Conservation (phyloP, 495 filamentous ascomycete species). For the Lichina pygmaea region DNA sequence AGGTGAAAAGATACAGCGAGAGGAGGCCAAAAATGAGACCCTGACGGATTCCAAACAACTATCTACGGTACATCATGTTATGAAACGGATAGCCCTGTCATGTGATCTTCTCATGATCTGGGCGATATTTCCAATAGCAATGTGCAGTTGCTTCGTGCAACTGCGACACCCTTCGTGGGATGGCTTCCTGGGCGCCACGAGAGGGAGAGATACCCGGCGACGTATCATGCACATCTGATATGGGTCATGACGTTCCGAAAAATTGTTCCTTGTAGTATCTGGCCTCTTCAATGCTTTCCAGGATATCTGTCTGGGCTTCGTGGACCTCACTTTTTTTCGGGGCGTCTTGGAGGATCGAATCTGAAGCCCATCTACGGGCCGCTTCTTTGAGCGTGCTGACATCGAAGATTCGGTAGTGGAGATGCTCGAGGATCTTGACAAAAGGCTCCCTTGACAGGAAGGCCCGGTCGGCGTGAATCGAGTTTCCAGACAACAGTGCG, state of each 20-base stretch:
- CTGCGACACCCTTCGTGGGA: no score
- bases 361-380: constrained; percentile 49
- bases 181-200: no score
- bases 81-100: no score
- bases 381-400: constrained; percentile 82
- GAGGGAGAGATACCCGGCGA: no score
- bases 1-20: no score
- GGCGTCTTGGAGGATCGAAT: constrained; percentile 24
- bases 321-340: constrained; percentile 55
- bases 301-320: constrained; percentile 65
- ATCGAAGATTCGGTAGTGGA: constrained; percentile 79
- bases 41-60: no score
- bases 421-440: constrained; percentile 36
- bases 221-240: no score
- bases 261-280: constrained; percentile 44
- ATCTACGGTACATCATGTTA: no score
- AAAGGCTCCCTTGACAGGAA: constrained; percentile 60
- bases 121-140: no score
- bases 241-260: constrained; percentile 14
- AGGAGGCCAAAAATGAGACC: no score
- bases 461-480: constrained; percentile 65
- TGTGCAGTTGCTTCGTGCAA: no score
- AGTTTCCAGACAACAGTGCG: constrained; percentile 71
- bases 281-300: constrained; percentile 86
- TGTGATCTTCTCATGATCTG: no score